phyloP scores from a whole-genome alignment of 2,329 filamentous ascomycete species.

The Arachnopeziza araneosa region DNA sequence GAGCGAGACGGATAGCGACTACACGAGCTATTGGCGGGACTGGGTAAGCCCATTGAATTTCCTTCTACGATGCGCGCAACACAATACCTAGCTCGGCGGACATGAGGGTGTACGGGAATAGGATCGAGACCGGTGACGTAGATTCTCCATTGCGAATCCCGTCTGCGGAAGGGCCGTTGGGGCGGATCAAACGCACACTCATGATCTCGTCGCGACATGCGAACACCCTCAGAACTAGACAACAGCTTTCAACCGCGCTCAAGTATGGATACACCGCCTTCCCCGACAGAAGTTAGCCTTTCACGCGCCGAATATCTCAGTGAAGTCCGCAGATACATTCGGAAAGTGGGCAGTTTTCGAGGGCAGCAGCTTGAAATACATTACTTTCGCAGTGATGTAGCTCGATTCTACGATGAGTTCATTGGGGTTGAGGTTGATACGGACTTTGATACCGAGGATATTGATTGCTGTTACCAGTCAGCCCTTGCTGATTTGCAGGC shows the following conservation, averaged over 20 bases:
- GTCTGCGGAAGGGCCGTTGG: too few species aligned
- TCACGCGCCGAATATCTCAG: too few species aligned
- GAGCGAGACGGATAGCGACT: constrained; percentile 97
- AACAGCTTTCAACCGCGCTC: background rate
- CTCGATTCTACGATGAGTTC: background rate
- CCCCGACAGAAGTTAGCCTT: too few species aligned
- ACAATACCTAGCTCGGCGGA: background rate
- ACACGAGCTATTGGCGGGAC: constrained; percentile 98
- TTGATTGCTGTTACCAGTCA: background rate
- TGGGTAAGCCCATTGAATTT: constrained; percentile 67
- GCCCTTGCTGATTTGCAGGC: background rate
- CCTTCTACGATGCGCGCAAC: constrained; percentile 15
- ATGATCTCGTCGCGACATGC: background rate
- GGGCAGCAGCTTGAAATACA: too few species aligned
- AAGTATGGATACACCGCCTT: background rate
- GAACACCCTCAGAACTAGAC: background rate
- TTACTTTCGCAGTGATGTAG: too few species aligned
- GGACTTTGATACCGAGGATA: too few species aligned
- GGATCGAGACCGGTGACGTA: background rate
- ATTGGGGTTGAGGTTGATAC: background rate
- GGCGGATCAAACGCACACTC: background rate
- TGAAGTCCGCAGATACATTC: too few species aligned
- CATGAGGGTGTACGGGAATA: background rate
- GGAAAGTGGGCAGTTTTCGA: too few species aligned
- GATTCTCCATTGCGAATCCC: too few species aligned